A percentile compares a stretch with the other conserved stretches of the same genome.
Evolutionary conservation across 169 alveolate species (phyloP).

Genomic region (Plasmodium relictum): DNA sequence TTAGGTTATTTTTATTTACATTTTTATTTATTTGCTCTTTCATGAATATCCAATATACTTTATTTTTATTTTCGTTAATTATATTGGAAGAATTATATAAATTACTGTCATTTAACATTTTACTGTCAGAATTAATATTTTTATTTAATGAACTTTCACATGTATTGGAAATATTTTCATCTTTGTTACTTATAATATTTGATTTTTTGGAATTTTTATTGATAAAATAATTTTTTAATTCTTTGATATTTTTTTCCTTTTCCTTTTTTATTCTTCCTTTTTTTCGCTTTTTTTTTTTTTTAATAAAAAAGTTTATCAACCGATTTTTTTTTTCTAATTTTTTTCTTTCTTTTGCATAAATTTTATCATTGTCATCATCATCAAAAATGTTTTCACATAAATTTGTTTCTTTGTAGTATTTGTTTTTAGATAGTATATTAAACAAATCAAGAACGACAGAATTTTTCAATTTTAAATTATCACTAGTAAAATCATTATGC

Average conservation of each 20-base stretch:
- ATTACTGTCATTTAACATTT: not conserved
- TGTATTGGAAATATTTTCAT: too few species aligned
- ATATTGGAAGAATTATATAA: not conserved
- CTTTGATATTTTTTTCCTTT: not conserved
- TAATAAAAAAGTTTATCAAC: constrained; percentile 6
- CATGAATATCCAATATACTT: constrained; percentile 33
- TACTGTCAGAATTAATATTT: too few species aligned
- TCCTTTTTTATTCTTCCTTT: not conserved
- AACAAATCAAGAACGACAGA: constrained; percentile 30
- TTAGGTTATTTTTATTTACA: constrained; percentile 24
- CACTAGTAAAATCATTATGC: constrained; percentile 40
- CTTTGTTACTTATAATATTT: too few species aligned
- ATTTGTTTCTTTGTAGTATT: constrained; percentile 56
- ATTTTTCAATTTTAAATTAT: constrained; percentile 42
- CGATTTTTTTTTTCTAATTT: constrained; percentile 15
- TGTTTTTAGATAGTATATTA: constrained; percentile 35
- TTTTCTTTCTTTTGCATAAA: constrained; percentile 38
- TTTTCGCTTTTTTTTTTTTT: constrained; percentile 10
- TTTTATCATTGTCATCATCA: constrained; percentile 1
- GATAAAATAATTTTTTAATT: not conserved
- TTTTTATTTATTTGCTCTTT: constrained; percentile 33
- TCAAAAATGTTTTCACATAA: constrained; percentile 24
- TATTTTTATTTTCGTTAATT: constrained; percentile 27
- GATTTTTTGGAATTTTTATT: not conserved
- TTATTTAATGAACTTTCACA: too few species aligned